Conservation (phyloP, 306 rosid species). For the Luffa acutangula region DNA sequence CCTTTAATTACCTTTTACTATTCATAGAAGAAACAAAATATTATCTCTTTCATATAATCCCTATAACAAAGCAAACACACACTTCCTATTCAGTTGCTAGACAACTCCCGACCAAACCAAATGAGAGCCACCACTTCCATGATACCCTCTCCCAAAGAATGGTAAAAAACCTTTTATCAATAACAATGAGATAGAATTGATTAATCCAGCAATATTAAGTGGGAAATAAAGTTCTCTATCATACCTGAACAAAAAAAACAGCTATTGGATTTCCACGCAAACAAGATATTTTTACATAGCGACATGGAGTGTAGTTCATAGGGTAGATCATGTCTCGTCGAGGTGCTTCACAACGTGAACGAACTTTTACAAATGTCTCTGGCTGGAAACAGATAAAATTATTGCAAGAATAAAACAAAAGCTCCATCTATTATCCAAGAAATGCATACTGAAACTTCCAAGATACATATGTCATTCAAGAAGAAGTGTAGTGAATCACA, state of each 20-base stretch:
- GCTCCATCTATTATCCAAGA: background rate
- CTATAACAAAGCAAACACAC: background rate
- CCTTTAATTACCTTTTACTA: background rate
- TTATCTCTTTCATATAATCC: background rate
- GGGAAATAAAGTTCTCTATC: background rate
- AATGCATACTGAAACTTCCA: background rate
- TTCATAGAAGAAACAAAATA: background rate
- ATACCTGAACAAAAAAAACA: slow-evolving; percentile 83
- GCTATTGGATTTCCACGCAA: slow-evolving; percentile 96
- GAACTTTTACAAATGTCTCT: slow-evolving; percentile 80
- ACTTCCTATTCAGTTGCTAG: background rate
- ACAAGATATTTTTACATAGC: slow-evolving; percentile 81
- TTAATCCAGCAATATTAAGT: background rate
- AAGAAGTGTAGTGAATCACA: background rate
- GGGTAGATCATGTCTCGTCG: slow-evolving; percentile 83
- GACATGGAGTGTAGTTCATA: slow-evolving; percentile 84
- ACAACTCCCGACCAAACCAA: background rate
- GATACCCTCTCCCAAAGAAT: background rate
- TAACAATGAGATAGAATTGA: background rate
- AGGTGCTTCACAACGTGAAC: slow-evolving; percentile 96
- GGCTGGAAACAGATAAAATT: slow-evolving; percentile 46
- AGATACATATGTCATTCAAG: background rate
- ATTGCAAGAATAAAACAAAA: background rate
- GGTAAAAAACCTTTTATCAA: no score
- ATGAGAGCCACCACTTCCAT: background rate